Percentiles rank a stretch among this genome's conserved stretches.
phyloP scores from a whole-genome alignment of 2,329 filamentous ascomycete genomes.

The Trichoderma cornu-damae region DNA sequence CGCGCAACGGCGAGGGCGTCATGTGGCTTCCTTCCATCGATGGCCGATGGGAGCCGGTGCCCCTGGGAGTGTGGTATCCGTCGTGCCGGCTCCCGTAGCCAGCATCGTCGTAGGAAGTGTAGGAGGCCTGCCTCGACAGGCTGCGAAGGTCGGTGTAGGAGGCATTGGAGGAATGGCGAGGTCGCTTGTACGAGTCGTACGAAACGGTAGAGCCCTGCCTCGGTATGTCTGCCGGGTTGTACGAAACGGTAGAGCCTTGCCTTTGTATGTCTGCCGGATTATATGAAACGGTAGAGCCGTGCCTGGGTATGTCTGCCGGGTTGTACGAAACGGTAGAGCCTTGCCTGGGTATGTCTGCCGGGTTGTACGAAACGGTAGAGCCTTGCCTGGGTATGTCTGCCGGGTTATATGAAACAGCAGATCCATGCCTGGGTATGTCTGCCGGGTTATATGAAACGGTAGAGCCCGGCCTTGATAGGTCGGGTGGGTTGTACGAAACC shows the following conservation, averaged over 20 bases:
- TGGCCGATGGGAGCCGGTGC: constrained; percentile 59
- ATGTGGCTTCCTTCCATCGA: constrained; percentile 62
- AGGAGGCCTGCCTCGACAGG: constrained; percentile 37
- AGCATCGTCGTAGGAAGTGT: constrained; percentile 38
- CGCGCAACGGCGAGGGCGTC: constrained; percentile 86
- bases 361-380: constrained; percentile 32
- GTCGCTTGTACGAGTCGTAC: constrained; percentile 23
- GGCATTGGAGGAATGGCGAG: constrained; percentile 15
- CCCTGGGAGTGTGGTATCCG: constrained; percentile 49
- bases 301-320: constrained; percentile 3
- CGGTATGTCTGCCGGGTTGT: constrained; percentile 31
- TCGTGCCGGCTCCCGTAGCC: constrained; percentile 19
- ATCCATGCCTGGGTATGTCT: not conserved
- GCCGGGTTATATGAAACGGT: constrained; percentile 31
- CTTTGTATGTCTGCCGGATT: constrained; percentile 29
- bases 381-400: too few relatives aligned
- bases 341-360: constrained; percentile 32
- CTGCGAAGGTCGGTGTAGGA: constrained; percentile 30
- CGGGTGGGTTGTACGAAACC: constrained; percentile 29
- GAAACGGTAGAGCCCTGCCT: constrained; percentile 36
- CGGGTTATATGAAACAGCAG: constrained; percentile 29
- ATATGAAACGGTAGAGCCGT: constrained; percentile 28
- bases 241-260: constrained; percentile 33
- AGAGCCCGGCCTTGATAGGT: constrained; percentile 34
- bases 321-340: constrained; percentile 35